Conservation (phyloP, 2,329 filamentous ascomycete genomes). For the Cladosporium sp. region DNA sequence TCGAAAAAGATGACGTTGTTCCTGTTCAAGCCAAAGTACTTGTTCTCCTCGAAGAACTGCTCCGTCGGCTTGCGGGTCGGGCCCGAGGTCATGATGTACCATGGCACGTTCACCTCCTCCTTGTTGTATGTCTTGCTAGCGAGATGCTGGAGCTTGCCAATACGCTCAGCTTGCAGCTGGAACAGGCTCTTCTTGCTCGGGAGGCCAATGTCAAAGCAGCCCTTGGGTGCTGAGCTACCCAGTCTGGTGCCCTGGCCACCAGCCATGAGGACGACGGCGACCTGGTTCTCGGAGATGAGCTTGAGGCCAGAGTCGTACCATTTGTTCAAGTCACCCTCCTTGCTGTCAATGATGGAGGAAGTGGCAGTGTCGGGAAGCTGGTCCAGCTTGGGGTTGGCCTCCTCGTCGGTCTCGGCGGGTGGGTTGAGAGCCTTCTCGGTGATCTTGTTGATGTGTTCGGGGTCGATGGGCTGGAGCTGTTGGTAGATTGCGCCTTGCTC, state of each 20-base stretch:
- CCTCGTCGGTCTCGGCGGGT: slow-evolving; percentile 54
- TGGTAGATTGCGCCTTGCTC: slow-evolving; percentile 76
- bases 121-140: slow-evolving; percentile 65
- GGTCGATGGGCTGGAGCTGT: slow-evolving; percentile 78
- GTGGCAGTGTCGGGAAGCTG: slow-evolving; percentile 81
- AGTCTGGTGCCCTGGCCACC: slow-evolving; percentile 93
- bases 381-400: slow-evolving; percentile 60
- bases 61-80: slow-evolving; percentile 90
- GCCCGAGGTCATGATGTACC: slow-evolving; percentile 99
- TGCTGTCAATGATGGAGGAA: slow-evolving; percentile 88
- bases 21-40: slow-evolving; percentile 82
- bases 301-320: slow-evolving; percentile 74
- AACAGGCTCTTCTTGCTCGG: slow-evolving; percentile 92
- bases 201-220: slow-evolving; percentile 93
- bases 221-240: slow-evolving; percentile 92
- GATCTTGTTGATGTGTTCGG: slow-evolving; percentile 80
- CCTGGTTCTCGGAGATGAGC: slow-evolving; percentile 63
- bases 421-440: slow-evolving; percentile 77
- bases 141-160: slow-evolving; percentile 76
- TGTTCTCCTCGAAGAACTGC: slow-evolving; percentile 82
- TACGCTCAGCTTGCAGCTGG: slow-evolving; percentile 94
- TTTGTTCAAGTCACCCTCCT: slow-evolving; percentile 66
- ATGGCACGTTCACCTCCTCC: slow-evolving; percentile 67
- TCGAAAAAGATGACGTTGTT: slow-evolving; percentile 91
- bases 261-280: slow-evolving; percentile 90